Percentiles rank a stretch among this genome's conserved stretches.
Evolutionary conservation across 352 stramenopile genomes (phyloP).

Genomic region (Phytophthora hibernalis): DNA sequence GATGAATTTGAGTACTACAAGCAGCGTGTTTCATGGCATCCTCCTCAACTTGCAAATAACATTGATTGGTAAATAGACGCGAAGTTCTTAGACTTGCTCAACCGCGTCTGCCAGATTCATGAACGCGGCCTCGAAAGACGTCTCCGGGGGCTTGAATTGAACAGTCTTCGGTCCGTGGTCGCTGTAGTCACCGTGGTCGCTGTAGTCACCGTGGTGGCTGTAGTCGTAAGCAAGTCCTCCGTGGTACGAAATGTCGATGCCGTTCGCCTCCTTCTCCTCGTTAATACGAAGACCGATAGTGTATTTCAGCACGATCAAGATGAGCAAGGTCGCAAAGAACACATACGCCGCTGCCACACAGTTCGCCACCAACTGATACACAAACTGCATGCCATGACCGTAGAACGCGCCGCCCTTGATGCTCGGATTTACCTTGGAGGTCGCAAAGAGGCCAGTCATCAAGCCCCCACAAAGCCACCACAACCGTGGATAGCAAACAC

Average conservation of each 20-base stretch:
- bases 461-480: constrained; percentile 65
- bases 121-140: constrained; percentile 15
- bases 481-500: constrained; percentile 74
- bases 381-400: constrained; percentile 46
- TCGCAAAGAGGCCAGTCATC: constrained; percentile 69
- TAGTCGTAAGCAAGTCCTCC: constrained; percentile 65
- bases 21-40: too few relatives aligned
- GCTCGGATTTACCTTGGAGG: constrained; percentile 48
- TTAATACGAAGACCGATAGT: constrained; percentile 68
- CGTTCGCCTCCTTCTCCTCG: constrained; percentile 71
- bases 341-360: constrained; percentile 61
- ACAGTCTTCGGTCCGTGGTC: constrained; percentile 19
- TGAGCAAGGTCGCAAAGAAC: constrained; percentile 62
- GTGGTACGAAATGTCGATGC: constrained; percentile 79
- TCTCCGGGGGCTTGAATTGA: constrained; percentile 11
- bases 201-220: constrained; percentile 51
- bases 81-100: constrained; percentile 12
- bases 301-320: constrained; percentile 70
- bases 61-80: neutral
- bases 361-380: constrained; percentile 56
- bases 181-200: constrained; percentile 34
- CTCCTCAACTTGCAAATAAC: constrained; percentile 4
- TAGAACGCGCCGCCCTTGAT: constrained; percentile 59
- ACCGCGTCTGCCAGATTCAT: constrained; percentile 10
- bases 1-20: neutral